A percentile compares a stretch with the other conserved stretches of the same genome.
These are phyloP conservation scores for Diplodia scrobiculata DNA, from an alignment of 2,329 filamentous ascomycete species.

Conservation along the genomic window DNA sequence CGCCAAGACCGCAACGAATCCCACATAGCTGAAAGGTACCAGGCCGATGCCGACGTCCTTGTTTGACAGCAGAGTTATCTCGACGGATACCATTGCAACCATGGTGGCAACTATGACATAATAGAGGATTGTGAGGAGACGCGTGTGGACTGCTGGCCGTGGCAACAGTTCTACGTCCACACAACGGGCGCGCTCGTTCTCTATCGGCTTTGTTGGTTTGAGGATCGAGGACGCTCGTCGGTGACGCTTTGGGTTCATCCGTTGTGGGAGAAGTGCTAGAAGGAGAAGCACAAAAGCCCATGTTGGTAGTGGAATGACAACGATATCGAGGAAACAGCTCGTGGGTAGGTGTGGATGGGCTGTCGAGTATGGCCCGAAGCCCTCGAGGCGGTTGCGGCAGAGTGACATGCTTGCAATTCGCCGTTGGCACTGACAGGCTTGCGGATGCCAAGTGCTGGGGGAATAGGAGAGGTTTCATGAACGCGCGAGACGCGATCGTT, in stretches of 20 bases:
- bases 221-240: slow-evolving; percentile 14
- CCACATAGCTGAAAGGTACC: slow-evolving; percentile 41
- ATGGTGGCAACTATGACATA: slow-evolving; percentile 39
- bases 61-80: slow-evolving; percentile 40
- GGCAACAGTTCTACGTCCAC: neutral
- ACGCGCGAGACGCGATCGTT: neutral
- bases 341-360: slow-evolving; percentile 41
- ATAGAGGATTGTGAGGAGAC: slow-evolving; percentile 34
- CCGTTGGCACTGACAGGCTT: neutral
- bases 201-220: slow-evolving; percentile 20
- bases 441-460: neutral
- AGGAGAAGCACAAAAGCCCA: slow-evolving; percentile 40
- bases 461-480: neutral
- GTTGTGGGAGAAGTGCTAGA: slow-evolving; percentile 33
- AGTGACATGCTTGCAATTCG: slow-evolving; percentile 30
- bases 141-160: slow-evolving; percentile 6
- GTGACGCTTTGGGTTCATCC: neutral
- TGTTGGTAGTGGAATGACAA: slow-evolving; percentile 43
- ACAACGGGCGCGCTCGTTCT: slow-evolving; percentile 9
- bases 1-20: slow-evolving; percentile 38
- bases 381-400: slow-evolving; percentile 40
- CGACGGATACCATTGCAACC: slow-evolving; percentile 40
- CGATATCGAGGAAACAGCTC: slow-evolving; percentile 43
- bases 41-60: slow-evolving; percentile 41
- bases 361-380: slow-evolving; percentile 41